Conservation (phyloP, 179 eudicot species). For the Carnegiea gigantea region DNA sequence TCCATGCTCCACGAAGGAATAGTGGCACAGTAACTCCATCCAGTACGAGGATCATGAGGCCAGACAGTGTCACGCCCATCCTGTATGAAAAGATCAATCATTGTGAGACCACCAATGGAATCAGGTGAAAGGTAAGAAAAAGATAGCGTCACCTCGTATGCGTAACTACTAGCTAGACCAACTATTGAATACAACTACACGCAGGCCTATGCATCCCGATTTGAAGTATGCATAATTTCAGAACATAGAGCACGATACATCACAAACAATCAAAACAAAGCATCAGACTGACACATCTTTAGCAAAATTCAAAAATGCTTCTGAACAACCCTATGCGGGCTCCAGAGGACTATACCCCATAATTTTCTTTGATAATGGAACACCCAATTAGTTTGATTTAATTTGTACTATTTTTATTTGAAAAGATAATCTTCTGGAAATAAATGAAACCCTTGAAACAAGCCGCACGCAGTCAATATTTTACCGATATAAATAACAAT, state of each 20-base stretch:
- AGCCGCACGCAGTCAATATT: not conserved
- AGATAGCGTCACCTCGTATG: not conserved
- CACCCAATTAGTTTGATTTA: not conserved
- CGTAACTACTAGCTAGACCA: not conserved
- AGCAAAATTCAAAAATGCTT: not conserved
- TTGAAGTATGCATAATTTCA: not conserved
- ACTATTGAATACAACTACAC: not conserved
- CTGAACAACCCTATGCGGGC: not conserved
- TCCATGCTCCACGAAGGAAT: slow-evolving; percentile 83
- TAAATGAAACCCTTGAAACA: not conserved
- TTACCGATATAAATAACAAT: too few species aligned
- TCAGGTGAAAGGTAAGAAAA: not conserved
- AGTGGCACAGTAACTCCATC: slow-evolving; percentile 93
- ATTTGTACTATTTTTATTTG: not conserved
- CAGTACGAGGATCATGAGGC: slow-evolving; percentile 81
- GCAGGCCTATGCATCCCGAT: not conserved
- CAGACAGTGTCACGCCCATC: slow-evolving; percentile 74
- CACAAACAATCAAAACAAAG: not conserved
- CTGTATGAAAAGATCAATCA: slow-evolving; percentile 37
- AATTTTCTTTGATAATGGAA: not conserved
- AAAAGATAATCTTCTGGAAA: not conserved
- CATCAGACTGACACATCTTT: not conserved
- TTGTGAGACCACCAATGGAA: not conserved
- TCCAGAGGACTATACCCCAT: too few species aligned
- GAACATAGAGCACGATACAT: not conserved